Conservation (phyloP, 331 rosid species). For the Rosa hybrid region DNA sequence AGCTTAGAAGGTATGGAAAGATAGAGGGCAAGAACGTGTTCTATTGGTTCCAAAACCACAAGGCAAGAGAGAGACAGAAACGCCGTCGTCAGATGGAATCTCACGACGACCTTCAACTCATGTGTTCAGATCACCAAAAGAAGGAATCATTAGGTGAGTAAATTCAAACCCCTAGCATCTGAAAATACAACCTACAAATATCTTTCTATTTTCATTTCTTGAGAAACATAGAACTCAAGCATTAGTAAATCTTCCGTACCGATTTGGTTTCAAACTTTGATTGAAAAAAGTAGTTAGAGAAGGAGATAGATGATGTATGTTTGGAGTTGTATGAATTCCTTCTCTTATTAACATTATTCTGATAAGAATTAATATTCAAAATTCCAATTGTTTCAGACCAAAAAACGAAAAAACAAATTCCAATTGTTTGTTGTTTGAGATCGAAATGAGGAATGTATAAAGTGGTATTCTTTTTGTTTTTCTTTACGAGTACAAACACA, state of each 20-base stretch:
- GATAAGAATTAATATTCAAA: not conserved
- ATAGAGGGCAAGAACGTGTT: constrained; percentile 96
- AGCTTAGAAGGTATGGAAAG: constrained; percentile 81
- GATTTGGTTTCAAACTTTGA: not conserved
- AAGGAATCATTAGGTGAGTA: constrained; percentile 49
- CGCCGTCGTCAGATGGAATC: constrained; percentile 96
- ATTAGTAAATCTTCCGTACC: not conserved
- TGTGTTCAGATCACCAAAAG: constrained; percentile 44
- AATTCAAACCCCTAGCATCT: not conserved
- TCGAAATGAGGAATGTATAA: constrained; percentile 46
- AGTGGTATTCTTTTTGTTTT: constrained; percentile 67
- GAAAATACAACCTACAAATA: not conserved
- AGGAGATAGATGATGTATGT: not conserved
- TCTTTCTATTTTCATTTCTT: not conserved
- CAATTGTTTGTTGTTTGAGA: constrained; percentile 23
- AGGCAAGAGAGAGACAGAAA: constrained; percentile 93
- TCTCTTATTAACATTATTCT: not conserved
- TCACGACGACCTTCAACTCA: constrained; percentile 31
- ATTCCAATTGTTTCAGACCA: not conserved
- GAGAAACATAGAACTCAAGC: too few species aligned
- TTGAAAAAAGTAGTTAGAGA: not conserved
- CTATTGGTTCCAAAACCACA: constrained; percentile 98
- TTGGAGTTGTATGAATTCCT: not conserved
- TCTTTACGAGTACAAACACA: constrained; percentile 52
- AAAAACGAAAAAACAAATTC: not conserved